These are phyloP conservation scores for Suhomyces sp. DNA, from an alignment of 805 yeast genomes.

Conservation along the genomic window DNA sequence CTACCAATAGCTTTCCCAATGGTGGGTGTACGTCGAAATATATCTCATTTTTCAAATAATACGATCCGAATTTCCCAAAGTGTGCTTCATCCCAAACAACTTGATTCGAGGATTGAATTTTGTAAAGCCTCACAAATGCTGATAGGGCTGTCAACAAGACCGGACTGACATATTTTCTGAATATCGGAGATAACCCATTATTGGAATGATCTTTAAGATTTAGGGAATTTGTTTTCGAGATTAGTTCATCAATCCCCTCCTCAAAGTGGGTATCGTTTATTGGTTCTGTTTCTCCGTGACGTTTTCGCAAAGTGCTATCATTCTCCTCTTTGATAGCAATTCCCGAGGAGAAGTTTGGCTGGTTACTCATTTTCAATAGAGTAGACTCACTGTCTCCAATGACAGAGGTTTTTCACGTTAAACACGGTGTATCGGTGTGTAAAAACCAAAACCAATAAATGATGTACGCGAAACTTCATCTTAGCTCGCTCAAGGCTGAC, in stretches of 20 bases:
- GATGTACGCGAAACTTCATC: not conserved
- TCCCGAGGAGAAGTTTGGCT: not conserved
- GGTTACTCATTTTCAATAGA: not conserved
- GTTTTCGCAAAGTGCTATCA: not conserved
- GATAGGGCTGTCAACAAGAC: conserved; percentile 10
- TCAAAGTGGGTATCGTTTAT: not conserved
- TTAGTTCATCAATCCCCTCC: conserved; percentile 10
- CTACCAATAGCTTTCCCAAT: conserved; percentile 76
- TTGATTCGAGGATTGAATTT: conserved; percentile 51
- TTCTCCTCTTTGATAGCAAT: not conserved
- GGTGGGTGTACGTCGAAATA: conserved; percentile 90
- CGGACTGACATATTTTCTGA: conserved; percentile 6
- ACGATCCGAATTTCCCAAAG: conserved; percentile 83
- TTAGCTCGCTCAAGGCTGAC: not conserved
- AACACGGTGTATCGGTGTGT: not conserved
- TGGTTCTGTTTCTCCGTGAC: not conserved
- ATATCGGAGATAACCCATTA: not conserved
- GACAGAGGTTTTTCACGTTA: not conserved
- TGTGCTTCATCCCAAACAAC: conserved; percentile 93
- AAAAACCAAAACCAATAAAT: not conserved
- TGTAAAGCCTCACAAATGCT: conserved; percentile 50
- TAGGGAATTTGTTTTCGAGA: conserved; percentile 10
- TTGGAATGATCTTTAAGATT: conserved; percentile 5
- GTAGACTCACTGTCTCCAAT: not conserved
- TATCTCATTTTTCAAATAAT: conserved; percentile 73